phyloP scores from a whole-genome alignment of 208 protist genomes.

The Crithidia mellificae region DNA sequence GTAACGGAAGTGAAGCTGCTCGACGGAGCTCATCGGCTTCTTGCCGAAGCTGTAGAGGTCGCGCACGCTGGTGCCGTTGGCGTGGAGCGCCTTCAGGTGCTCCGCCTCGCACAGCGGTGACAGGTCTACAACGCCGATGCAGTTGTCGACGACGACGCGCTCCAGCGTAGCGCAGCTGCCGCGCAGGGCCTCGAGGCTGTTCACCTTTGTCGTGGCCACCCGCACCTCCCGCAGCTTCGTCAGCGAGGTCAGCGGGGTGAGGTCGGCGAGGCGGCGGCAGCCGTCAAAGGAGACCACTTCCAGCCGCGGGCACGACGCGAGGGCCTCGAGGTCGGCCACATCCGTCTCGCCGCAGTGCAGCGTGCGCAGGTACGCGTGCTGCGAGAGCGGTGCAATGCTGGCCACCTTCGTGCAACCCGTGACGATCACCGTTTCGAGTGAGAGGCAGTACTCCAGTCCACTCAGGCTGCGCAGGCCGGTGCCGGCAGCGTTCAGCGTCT shows the following conservation, averaged over 20 bases:
- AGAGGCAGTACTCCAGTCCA: constrained; percentile 4
- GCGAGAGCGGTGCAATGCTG: constrained; percentile 8
- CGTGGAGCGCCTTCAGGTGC: constrained; percentile 14
- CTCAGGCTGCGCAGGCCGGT: constrained; percentile 14
- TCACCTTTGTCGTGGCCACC: constrained; percentile 7
- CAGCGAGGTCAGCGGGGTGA: constrained; percentile 1
- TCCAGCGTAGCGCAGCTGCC: constrained; percentile 11
- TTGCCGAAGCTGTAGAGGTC: constrained; percentile 21
- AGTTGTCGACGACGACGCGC: constrained; percentile 17
- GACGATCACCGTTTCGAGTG: constrained; percentile 16
- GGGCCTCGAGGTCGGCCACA: constrained; percentile 4
- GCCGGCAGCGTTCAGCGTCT: constrained; percentile 18
- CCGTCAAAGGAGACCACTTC: constrained; percentile 19
- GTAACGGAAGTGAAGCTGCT: constrained; percentile 16
- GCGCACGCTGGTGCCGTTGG: constrained; percentile 8
- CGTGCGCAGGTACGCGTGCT: constrained; percentile 8
- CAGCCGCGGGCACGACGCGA: constrained; percentile 13
- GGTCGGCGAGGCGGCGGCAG: constrained; percentile 4
- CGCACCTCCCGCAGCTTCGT: constrained; percentile 4
- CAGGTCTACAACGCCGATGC: constrained; percentile 12
- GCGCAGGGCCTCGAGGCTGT: constrained; percentile 8
- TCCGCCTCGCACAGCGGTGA: constrained; percentile 15
- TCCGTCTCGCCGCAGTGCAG: constrained; percentile 15
- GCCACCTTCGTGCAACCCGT: constrained; percentile 15
- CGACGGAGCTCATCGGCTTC: constrained; percentile 8